phyloP scores from a whole-genome alignment of 768 basidiomycete species.

The Naganishia onofrii region DNA sequence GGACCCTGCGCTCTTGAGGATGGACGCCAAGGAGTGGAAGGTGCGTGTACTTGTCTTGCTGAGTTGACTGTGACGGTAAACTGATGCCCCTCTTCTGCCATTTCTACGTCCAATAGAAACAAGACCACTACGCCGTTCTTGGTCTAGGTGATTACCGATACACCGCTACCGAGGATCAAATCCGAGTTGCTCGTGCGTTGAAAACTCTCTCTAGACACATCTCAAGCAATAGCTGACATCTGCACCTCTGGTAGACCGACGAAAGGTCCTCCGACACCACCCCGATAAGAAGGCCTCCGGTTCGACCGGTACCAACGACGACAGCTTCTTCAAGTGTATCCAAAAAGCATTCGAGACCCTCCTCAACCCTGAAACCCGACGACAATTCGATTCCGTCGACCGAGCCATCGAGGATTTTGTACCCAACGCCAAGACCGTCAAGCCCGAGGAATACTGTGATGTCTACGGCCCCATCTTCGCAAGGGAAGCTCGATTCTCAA shows the following conservation, averaged over 20 bases:
- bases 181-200: constrained; percentile 85
- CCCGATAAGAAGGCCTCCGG: constrained; percentile 86
- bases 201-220: no score
- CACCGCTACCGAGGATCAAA: constrained; percentile 82
- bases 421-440: constrained; percentile 55
- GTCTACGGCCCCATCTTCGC: constrained; percentile 78
- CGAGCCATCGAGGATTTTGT: constrained; percentile 71
- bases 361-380: constrained; percentile 76
- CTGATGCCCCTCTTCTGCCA: not conserved
- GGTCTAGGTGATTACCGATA: constrained; percentile 87
- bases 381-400: constrained; percentile 96
- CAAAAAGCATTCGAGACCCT: constrained; percentile 96
- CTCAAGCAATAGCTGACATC: not conserved
- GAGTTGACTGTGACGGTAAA: not conserved
- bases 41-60: constrained; percentile 53
- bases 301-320: constrained; percentile 81
- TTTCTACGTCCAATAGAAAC: constrained; percentile 63
- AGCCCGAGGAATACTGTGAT: constrained; percentile 53
- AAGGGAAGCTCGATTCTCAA: constrained; percentile 89
- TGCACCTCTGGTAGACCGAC: constrained; percentile 65
- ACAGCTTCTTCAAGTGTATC: constrained; percentile 99
- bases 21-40: constrained; percentile 99
- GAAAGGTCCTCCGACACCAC: constrained; percentile 98
- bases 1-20: constrained; percentile 62
- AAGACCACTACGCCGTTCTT: constrained; percentile 96